Evolutionary conservation across 208 protist genomes (phyloP).

Genomic region (Zelonia costaricensis): DNA sequence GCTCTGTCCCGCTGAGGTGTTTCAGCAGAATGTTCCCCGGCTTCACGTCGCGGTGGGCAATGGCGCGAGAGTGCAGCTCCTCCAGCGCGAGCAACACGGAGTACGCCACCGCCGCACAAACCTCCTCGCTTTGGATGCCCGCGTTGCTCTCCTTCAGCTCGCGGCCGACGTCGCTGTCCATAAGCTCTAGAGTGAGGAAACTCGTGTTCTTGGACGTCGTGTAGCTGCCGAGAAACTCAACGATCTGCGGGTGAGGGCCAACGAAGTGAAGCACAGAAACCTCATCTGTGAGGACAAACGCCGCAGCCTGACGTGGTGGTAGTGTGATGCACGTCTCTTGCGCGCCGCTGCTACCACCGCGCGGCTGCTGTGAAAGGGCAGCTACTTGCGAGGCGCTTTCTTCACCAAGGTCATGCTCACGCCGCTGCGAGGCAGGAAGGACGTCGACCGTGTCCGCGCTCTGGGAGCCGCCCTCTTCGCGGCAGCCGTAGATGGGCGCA

Average conservation of each 20-base stretch:
- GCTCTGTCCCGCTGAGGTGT: conserved; percentile 5
- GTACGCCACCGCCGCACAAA: conserved; percentile 41
- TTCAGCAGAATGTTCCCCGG: conserved; percentile 83
- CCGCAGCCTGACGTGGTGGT: neutral
- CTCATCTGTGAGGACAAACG: conserved; percentile 48
- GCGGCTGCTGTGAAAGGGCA: conserved; percentile 20
- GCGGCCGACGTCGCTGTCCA: conserved; percentile 74
- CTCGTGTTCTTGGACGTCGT: conserved; percentile 37
- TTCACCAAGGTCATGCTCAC: conserved; percentile 29
- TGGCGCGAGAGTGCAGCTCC: conserved; percentile 55
- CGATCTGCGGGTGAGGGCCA: conserved; percentile 71
- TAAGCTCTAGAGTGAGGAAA: conserved; percentile 79
- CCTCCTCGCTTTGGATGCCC: conserved; percentile 41
- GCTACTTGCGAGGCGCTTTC: conserved; percentile 35
- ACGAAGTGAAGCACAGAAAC: conserved; percentile 46
- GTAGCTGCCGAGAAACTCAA: conserved; percentile 53
- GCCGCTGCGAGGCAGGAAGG: conserved; percentile 4
- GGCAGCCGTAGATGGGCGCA: too few relatives aligned
- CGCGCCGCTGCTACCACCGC: neutral
- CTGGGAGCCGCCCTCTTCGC: neutral
- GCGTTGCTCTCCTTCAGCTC: conserved; percentile 57
- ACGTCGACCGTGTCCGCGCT: neutral
- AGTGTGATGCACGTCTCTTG: too few relatives aligned
- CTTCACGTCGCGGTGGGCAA: conserved; percentile 84
- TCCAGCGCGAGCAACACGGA: conserved; percentile 53